Conservation (phyloP, 257 asterid species). For the Lantana camara region DNA sequence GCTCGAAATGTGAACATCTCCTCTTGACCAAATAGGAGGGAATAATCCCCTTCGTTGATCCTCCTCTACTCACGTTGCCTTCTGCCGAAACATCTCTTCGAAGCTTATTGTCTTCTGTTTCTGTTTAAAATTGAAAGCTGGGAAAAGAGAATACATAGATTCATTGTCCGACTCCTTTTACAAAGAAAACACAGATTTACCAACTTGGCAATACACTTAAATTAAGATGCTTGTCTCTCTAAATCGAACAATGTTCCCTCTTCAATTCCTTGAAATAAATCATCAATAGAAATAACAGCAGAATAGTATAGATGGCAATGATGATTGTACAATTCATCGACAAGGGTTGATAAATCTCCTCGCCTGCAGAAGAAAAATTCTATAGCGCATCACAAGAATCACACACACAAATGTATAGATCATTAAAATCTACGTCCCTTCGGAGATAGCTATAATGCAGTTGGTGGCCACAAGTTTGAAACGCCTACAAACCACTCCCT, state of each 20-base stretch:
- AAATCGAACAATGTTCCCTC: slow-evolving; percentile 89
- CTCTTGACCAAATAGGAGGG: slow-evolving; percentile 86
- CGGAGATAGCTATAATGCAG: too few species aligned
- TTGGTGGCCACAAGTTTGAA: too few species aligned
- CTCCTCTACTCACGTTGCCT: slow-evolving; percentile 76
- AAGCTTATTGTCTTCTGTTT: slow-evolving; percentile 75
- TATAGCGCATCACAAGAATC: background rate
- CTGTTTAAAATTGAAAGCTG: slow-evolving; percentile 97
- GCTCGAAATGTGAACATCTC: slow-evolving; percentile 96
- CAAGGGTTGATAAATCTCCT: slow-evolving; percentile 92
- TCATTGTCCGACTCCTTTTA: background rate
- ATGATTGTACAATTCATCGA: slow-evolving; percentile 96
- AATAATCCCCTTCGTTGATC: slow-evolving; percentile 66
- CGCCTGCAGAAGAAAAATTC: slow-evolving; percentile 54
- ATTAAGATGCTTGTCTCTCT: slow-evolving; percentile 78
- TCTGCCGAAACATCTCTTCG: slow-evolving; percentile 84
- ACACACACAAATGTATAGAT: background rate
- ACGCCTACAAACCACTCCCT: too few species aligned
- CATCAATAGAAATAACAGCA: slow-evolving; percentile 77
- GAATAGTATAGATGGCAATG: slow-evolving; percentile 85
- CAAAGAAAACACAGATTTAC: background rate
- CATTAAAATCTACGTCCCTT: background rate
- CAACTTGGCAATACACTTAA: too few species aligned
- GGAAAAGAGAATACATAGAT: slow-evolving; percentile 22
- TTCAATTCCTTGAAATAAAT: slow-evolving; percentile 94